Evolutionary conservation across 257 asterid genomes (phyloP).

Genomic region (Nicotiana knightiana): DNA sequence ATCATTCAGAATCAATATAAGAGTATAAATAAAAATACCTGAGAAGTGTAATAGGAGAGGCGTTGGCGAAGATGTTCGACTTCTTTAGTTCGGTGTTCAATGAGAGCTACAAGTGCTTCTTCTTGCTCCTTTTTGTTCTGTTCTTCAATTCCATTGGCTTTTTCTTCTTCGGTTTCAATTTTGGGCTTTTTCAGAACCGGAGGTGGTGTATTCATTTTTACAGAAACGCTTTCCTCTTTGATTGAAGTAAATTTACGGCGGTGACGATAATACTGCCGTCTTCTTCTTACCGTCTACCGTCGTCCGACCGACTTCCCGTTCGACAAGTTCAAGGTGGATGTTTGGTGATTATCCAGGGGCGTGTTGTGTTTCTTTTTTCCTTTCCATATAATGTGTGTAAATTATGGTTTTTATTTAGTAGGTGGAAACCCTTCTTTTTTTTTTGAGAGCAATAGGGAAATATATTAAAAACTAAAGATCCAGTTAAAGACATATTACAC

Average conservation of each 20-base stretch:
- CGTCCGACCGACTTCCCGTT: background rate
- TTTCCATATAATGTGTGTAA: too few relatives aligned
- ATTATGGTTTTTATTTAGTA: too few relatives aligned
- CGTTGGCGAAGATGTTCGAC: conserved; percentile 73
- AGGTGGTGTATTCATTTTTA: conserved; percentile 10
- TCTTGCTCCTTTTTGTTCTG: conserved; percentile 47
- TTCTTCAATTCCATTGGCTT: background rate
- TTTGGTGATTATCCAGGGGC: background rate
- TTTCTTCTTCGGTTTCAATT: conserved; percentile 3
- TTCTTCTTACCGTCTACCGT: background rate
- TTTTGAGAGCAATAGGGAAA: too few relatives aligned
- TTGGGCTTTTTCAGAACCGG: conserved; percentile 24
- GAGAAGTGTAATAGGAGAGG: conserved; percentile 51
- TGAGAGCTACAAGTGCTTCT: conserved; percentile 66
- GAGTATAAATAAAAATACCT: conserved; percentile 29
- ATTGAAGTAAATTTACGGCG: too few relatives aligned
- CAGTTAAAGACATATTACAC: too few relatives aligned
- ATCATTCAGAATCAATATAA: background rate
- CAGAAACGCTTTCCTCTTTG: too few relatives aligned
- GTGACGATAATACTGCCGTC: background rate
- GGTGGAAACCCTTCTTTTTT: too few relatives aligned
- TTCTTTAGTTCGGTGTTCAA: conserved; percentile 79
- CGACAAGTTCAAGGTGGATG: background rate
- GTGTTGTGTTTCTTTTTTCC: too few relatives aligned
- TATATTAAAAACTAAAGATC: too few relatives aligned